Base-by-base conservation (phyloP, 495 filamentous ascomycete genomes). In the Aspergillus olivimuriae region DNA sequence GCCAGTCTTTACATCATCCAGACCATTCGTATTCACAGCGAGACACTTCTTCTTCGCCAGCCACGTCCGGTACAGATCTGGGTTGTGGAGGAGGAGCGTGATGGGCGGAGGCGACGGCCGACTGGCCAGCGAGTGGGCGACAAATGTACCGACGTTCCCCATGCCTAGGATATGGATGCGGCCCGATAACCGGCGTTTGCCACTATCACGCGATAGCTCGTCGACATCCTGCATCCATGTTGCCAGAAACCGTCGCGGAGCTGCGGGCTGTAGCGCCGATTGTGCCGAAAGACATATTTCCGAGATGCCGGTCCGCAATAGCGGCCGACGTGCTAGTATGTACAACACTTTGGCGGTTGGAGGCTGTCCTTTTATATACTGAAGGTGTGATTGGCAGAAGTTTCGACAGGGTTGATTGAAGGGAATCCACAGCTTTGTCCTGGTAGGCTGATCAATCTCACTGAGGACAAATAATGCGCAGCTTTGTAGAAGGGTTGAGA, bases 111-210 rank as follows among this genome's bases (percentile, higher is more conserved):
- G 77, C 45, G 76, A 69, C 19, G 69, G 64, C 24, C 80, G 63
- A 21, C 70, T 66, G 4, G 72, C 72, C 4, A 84, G 56, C 4
- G 76, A 69, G 50, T 83, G 79, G 9, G 79, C 79, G 38, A 82
- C 66, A 38, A 84, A 80, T 12, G 62, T 69, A 10, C 78, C 80
- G 18, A 80, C 56, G 53, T 72, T 80, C 33, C 79, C 80, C 14
- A 74, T 39, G 6, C 81, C 81, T 1, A 83, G 50, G 36, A 84
- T 71, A 46, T 84, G 73, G 38, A 84, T 80, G 42, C 69, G 64
- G 17, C 69, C 69, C 4, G 64, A 65, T 30, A 72, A 39, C 16
- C 49, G 47, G 26, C 44, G 42, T 22, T 50, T 53, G 12, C 52
- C 43, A 3, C 57, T 40, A 16, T 53, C 46, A 19, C 28, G 33